Evolutionary conservation across 2,329 filamentous ascomycete genomes (phyloP), one percentile per base, ranked within the genome.

Genomic region (Dryadomyces quercus-mongolicae): DNA sequence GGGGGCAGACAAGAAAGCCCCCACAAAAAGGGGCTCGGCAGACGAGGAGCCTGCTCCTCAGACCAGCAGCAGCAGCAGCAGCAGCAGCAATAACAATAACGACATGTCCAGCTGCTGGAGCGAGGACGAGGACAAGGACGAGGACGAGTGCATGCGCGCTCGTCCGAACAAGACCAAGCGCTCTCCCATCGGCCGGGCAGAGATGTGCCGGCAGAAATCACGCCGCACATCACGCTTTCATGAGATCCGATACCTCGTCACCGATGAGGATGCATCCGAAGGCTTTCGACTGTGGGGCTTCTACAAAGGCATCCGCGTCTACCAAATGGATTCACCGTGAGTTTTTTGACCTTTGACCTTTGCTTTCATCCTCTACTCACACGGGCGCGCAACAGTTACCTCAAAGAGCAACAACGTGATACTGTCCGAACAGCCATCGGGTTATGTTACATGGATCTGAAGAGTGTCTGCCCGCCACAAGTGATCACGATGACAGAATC

Each of bases 231-330:
- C n/a, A 5, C 15, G n/a, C 4, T 55, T 44, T 46, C 25, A 47
- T 9, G 49, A 34, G 42, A 36, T 57, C 38, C n/a, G 9, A 18
- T 47, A 56, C 48, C 45, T 52, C 31, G 53, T 54, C 3, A 51
- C 25, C 7, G 57, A 58, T 49, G 40, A 42, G 15, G 51, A 51
- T 16, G 51, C 53, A 2, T 45, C 22, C 10, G 51, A 42, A 1
- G 53, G 51, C 2, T 58, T 58, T 46, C 43, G 45, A 4, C 48
- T 56, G 18, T 46, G 49, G 22, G 57, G 57, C 2, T 56, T 56
- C 49, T 15, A 34, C 18, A 15, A 46, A 50, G 58, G 58, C n/a
- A 13, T n/a, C 22, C 57, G 57, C 5, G 58, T 60, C 6, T 60
- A 58, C 55, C 47, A 42, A 1, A 42, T 60, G 16, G 42, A 51